Percentiles rank a stretch among this genome's conserved stretches.
These are phyloP conservation scores for Erysiphe pulchra DNA, from an alignment of 2,329 filamentous ascomycete species.

Conservation along the genomic window DNA sequence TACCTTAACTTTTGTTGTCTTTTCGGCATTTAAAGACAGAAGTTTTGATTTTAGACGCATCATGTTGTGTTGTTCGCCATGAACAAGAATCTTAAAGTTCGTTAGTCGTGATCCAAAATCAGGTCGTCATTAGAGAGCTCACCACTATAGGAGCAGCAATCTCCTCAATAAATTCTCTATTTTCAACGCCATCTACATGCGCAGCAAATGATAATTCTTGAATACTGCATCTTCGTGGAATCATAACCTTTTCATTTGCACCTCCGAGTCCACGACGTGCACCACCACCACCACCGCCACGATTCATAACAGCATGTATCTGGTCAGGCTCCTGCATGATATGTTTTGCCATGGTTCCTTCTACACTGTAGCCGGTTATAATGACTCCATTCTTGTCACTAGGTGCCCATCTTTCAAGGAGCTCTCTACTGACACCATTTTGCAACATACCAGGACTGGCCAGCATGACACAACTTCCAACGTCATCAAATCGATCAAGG, in stretches of 20 bases:
- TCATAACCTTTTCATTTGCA: conserved; percentile 70
- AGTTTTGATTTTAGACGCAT: conserved; percentile 88
- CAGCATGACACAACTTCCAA: conserved; percentile 89
- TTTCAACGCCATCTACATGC: conserved; percentile 88
- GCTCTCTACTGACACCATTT: conserved; percentile 76
- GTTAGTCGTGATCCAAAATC: conserved; percentile 4
- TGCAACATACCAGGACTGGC: conserved; percentile 96
- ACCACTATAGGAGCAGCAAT: conserved; percentile 79
- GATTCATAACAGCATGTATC: conserved; percentile 81
- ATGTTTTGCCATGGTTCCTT: conserved; percentile 93
- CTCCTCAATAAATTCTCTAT: conserved; percentile 90
- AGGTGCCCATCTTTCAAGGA: conserved; percentile 87
- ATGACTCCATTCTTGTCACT: conserved; percentile 95
- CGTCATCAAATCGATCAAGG: conserved; percentile 84
- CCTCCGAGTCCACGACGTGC: conserved; percentile 29
- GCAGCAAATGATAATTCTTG: conserved; percentile 90
- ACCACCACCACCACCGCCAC: conserved; percentile 34
- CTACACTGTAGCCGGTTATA: conserved; percentile 94
- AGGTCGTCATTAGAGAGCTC: conserved; percentile 18
- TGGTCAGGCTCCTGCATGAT: conserved; percentile 87
- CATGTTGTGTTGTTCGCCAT: conserved; percentile 96
- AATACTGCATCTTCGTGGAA: conserved; percentile 75
- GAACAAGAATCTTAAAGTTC: conserved; percentile 54
- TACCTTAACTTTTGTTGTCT: conserved; percentile 58
- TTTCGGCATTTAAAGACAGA: conserved; percentile 68